phyloP scores from a whole-genome alignment of 129 eudicot species.

The Chrysanthemum makinoi region DNA sequence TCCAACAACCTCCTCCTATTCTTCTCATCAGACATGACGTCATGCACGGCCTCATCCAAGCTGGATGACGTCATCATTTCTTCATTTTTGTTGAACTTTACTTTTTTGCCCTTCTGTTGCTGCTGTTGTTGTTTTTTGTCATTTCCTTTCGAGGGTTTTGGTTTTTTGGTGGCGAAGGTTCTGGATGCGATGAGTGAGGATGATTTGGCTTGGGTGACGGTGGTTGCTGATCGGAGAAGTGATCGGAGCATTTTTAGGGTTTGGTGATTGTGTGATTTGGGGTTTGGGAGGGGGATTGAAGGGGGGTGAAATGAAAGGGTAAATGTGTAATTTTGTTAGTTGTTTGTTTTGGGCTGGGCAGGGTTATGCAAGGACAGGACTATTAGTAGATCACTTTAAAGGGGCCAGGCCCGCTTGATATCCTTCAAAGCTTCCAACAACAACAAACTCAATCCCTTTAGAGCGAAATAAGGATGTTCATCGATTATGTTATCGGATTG shows the following conservation, averaged over 20 bases:
- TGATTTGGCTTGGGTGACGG: conserved; percentile 24
- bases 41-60: conserved; percentile 30
- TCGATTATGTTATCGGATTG: no score
- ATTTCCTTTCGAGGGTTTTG: conserved; percentile 27
- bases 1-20: conserved; percentile 47
- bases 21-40: conserved; percentile 34
- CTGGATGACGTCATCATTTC: conserved; percentile 24
- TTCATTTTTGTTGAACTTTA: conserved; percentile 38
- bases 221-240: conserved; percentile 41
- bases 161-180: conserved; percentile 40
- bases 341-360: background rate
- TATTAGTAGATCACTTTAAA: no score
- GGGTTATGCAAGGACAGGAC: no score
- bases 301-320: conserved; percentile 10
- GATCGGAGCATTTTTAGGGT: conserved; percentile 39
- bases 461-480: no score
- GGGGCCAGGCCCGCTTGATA: no score
- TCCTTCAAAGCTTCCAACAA: no score
- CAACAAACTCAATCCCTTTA: no score
- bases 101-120: background rate
- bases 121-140: conserved; percentile 24
- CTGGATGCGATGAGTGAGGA: conserved; percentile 34
- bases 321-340: conserved; percentile 16
- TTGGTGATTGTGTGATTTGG: conserved; percentile 20
- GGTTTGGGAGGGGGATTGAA: background rate